Conservation (phyloP, 352 stramenopile species). For the Albugo laibachii region DNA sequence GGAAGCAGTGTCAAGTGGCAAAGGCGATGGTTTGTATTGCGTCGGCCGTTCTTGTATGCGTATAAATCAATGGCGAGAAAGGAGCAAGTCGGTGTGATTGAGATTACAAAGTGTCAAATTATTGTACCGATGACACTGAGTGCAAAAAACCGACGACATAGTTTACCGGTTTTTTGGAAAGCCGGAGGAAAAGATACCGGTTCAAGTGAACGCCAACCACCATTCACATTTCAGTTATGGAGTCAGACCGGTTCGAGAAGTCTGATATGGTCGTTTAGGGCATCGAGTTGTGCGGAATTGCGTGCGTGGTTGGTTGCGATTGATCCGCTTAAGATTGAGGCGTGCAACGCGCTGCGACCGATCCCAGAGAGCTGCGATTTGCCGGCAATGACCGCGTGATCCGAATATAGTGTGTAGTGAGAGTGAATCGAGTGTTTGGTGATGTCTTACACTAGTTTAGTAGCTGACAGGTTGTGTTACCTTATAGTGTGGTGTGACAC, state of each 20-base stretch:
- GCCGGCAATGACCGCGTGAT: no score
- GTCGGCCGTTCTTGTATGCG: slow-evolving; percentile 50
- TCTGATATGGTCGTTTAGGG: slow-evolving; percentile 53
- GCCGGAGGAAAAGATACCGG: background rate
- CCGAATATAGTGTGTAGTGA: no score
- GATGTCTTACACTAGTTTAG: no score
- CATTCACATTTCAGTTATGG: slow-evolving; percentile 56
- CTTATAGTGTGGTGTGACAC: no score
- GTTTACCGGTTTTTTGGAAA: background rate
- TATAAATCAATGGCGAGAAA: slow-evolving; percentile 54
- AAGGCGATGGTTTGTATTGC: slow-evolving; percentile 63
- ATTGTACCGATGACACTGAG: slow-evolving; percentile 12
- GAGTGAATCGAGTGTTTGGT: no score
- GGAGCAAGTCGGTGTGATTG: slow-evolving; percentile 42
- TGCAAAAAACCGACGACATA: background rate
- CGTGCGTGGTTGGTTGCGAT: slow-evolving; percentile 48
- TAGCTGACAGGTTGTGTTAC: no score
- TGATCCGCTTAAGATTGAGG: slow-evolving; percentile 42
- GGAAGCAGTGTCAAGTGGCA: slow-evolving; percentile 19
- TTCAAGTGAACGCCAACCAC: slow-evolving; percentile 2
- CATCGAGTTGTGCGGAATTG: slow-evolving; percentile 41
- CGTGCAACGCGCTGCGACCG: slow-evolving; percentile 1
- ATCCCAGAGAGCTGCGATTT: no score
- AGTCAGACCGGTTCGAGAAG: slow-evolving; percentile 23
- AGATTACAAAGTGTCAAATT: slow-evolving; percentile 43